phyloP scores from a whole-genome alignment of 768 basidiomycete genomes.

The Amanita brunnescens region DNA sequence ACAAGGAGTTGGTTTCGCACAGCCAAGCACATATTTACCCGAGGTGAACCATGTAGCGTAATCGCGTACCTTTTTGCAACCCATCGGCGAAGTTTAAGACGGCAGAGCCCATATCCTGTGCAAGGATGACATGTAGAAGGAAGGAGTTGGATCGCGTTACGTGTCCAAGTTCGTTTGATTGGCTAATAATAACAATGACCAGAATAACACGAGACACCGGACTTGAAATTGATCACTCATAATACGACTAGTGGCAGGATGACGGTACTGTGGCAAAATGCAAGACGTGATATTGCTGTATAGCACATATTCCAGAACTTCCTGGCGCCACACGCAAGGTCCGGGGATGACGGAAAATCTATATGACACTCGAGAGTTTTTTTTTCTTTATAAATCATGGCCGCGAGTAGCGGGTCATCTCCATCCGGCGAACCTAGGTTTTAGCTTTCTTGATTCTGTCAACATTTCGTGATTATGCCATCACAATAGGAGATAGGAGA shows the following conservation, averaged over 20 bases:
- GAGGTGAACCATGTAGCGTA: not conserved
- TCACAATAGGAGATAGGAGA: not conserved
- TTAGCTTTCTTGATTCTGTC: conserved; percentile 8
- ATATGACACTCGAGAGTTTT: not conserved
- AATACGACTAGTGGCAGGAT: not conserved
- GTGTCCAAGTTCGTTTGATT: not conserved
- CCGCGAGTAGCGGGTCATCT: not conserved
- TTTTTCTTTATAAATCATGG: not conserved
- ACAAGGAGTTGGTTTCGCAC: not conserved
- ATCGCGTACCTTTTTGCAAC: not conserved
- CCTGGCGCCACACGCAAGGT: not conserved
- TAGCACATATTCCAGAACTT: not conserved
- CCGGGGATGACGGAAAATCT: not conserved
- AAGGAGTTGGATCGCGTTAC: not conserved
- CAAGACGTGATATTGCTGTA: not conserved
- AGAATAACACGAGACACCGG: too few relatives aligned
- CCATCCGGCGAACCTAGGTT: not conserved
- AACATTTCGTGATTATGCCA: not conserved
- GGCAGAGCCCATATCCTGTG: not conserved
- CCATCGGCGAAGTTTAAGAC: not conserved
- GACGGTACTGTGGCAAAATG: not conserved
- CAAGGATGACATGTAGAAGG: not conserved
- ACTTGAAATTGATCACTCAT: too few relatives aligned
- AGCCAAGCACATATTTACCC: not conserved
- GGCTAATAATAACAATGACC: not conserved